These are phyloP conservation scores for Helianthus tuberosus DNA, from an alignment of 129 eudicot genomes.

Conservation along the genomic window DNA sequence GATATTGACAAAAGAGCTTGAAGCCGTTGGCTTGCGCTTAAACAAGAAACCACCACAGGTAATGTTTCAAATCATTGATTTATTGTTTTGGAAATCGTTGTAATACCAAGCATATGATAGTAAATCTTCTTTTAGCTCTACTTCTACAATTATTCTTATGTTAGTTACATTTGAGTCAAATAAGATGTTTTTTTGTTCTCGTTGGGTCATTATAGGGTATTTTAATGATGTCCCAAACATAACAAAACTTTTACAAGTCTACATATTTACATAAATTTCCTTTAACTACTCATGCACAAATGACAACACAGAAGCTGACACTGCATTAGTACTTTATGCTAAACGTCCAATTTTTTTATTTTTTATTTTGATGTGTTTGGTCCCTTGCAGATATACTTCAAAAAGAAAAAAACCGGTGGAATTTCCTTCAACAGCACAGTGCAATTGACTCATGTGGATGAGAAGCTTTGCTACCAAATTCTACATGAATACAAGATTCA, in stretches of 20 bases:
- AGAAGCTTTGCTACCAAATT: slow-evolving; percentile 97
- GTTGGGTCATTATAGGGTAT: background rate
- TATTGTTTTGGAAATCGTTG: background rate
- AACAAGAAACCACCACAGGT: slow-evolving; percentile 98
- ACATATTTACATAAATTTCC: background rate
- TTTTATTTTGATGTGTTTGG: slow-evolving; percentile 20
- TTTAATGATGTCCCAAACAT: background rate
- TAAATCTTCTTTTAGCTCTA: background rate
- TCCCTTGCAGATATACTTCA: slow-evolving; percentile 81
- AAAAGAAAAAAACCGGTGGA: slow-evolving; percentile 98
- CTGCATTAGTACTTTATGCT: background rate
- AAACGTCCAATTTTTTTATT: background rate
- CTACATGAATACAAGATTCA: slow-evolving; percentile 97
- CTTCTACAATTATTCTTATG: background rate
- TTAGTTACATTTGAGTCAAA: background rate
- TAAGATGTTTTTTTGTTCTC: background rate
- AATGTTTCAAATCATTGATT: slow-evolving; percentile 25
- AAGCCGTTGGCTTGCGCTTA: slow-evolving; percentile 97
- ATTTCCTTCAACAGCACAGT: slow-evolving; percentile 95
- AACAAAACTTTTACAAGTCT: slow-evolving; percentile 9
- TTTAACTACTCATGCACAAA: background rate
- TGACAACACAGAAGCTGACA: background rate
- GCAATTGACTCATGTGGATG: slow-evolving; percentile 90
- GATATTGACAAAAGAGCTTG: slow-evolving; percentile 92
- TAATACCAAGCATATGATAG: background rate